These are phyloP conservation scores for Setaria viridis DNA, from an alignment of 202 grass and related monocot genomes.

Conservation along the genomic window DNA sequence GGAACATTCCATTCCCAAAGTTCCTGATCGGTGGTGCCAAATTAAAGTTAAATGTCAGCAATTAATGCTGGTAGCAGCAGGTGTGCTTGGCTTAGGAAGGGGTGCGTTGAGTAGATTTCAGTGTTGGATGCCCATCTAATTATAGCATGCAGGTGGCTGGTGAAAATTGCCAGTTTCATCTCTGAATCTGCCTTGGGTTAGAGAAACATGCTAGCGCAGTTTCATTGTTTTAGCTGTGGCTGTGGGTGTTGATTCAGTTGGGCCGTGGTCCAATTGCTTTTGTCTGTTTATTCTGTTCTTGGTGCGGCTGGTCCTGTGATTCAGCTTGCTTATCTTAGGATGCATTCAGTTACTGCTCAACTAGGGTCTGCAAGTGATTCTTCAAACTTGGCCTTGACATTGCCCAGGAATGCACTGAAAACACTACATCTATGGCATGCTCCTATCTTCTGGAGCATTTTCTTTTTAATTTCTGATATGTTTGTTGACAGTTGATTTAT, in stretches of 20 bases:
- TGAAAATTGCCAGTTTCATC: neutral
- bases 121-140: neutral
- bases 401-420: neutral
- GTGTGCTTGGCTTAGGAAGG: neutral
- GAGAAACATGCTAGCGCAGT: neutral
- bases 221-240: neutral
- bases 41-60: neutral
- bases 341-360: neutral
- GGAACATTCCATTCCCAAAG: neutral
- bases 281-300: neutral
- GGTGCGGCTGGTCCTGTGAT: neutral
- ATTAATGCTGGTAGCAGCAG: neutral
- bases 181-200: neutral
- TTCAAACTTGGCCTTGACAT: neutral
- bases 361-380: neutral
- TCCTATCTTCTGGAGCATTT: neutral
- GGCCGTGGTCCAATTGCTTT: neutral
- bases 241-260: neutral
- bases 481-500: neutral
- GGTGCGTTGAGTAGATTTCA: neutral
- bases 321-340: neutral
- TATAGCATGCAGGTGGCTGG: neutral
- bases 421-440: neutral
- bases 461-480: neutral
- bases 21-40: neutral